phyloP scores from a whole-genome alignment of 2,329 filamentous ascomycete species.

The Ampelomyces quisqualis region DNA sequence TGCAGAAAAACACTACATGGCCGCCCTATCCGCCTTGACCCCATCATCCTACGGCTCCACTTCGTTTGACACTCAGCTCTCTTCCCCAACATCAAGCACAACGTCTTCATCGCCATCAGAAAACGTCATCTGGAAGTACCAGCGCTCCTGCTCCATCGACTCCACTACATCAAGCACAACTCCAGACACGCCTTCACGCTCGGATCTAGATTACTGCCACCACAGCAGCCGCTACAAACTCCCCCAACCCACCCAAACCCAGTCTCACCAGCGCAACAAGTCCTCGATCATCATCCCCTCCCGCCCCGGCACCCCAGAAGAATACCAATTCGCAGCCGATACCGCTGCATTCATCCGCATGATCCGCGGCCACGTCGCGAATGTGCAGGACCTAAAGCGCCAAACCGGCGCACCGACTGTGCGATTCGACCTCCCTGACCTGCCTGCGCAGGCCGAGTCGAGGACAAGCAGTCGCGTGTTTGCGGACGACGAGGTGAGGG shows the following conservation, averaged over 20 bases:
- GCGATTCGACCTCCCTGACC: conserved; percentile 16
- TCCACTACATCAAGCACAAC: conserved; percentile 26
- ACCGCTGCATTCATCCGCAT: conserved; percentile 30
- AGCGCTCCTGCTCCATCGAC: conserved; percentile 25
- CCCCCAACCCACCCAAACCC: conserved; percentile 3
- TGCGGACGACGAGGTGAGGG: conserved; percentile 11
- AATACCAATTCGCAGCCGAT: conserved; percentile 27
- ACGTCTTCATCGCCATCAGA: conserved; percentile 6
- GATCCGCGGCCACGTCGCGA: conserved; percentile 30
- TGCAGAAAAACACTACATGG: conserved; percentile 40
- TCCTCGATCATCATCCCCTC: conserved; percentile 6
- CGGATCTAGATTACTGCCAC: conserved; percentile 7
- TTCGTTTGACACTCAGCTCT: conserved; percentile 10
- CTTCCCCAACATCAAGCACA: conserved; percentile 21
- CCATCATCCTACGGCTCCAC: conserved; percentile 2
- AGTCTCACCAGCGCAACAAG: conserved; percentile 6
- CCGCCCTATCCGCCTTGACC: conserved; percentile 30
- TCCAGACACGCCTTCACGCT: conserved; percentile 14
- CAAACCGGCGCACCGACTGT: conserved; percentile 9
- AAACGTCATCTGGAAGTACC: conserved; percentile 7
- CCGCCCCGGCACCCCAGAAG: conserved; percentile 10
- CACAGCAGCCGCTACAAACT: background rate
- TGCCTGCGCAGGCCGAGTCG: conserved; percentile 2
- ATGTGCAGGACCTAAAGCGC: conserved; percentile 27
- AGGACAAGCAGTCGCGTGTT: conserved; percentile 11